Evolutionary conservation across 2,329 filamentous ascomycete species (phyloP), one percentile per base, ranked within the genome.

Genomic region (Fusarium sterilihyphosum): DNA sequence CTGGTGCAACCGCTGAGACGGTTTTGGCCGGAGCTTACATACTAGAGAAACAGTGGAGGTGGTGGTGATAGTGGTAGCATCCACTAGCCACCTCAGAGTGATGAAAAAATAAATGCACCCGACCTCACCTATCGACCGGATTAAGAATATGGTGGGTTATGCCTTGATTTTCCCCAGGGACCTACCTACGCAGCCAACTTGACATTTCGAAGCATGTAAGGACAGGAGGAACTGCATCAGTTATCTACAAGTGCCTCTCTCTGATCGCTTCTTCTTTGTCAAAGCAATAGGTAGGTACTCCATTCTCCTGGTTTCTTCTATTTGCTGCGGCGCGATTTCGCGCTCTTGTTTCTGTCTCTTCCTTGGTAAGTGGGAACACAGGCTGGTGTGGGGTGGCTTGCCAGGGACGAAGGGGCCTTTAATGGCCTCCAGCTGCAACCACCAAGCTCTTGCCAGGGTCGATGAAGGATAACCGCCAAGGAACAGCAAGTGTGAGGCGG

Each of bases 351-450:
- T 54, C 38, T 44, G 24, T n/a, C 17, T 44, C 33, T 38, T 50
- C 40, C 22, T 65, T 56, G 22, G 16, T 22, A 53, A 33, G 63
- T 56, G 35, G 43, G 43, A 38, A 49, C 56, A 52, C 31, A 40
- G 44, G 54, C 60, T 69, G 71, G 64, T 74, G 71, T 74, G 72
- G 67, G 50, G 72, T 73, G 64, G 43, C 54, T 61, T 65, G 56
- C 37, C 60, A 73, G 56, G 67, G 67, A 70, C 71, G 57, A 70
- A 57, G 66, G 71, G 63, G 44, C 44, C 31, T 53, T 18, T 22
- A 17, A 61, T 46, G 33, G 33, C 61, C 46, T 52, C 46, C 57
- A 73, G 56, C 46, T 65, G 50, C 43, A 62, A 62, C 63, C 59
- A 65, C 71, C 68, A 43, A 72, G 71, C 50, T 52, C 38, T 40